These are phyloP conservation scores for Salisapilia sapeloensis DNA, from an alignment of 352 stramenopile genomes.

Conservation along the genomic window DNA sequence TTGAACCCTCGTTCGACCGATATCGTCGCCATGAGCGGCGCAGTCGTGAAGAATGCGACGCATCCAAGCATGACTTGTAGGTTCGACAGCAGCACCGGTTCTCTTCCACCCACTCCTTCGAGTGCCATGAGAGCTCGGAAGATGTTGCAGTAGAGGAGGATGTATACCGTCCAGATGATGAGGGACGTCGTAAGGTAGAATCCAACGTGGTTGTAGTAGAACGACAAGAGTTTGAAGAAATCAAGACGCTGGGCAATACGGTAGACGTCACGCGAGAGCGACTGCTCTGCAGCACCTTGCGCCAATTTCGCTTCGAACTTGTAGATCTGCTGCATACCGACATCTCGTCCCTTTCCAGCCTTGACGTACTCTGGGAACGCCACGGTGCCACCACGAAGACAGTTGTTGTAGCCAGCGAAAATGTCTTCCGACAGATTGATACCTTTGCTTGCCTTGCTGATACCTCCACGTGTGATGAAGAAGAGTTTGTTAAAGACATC, in stretches of 20 bases:
- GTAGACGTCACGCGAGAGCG: constrained; percentile 95
- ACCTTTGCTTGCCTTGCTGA: constrained; percentile 97
- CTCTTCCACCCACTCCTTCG: constrained; percentile 82
- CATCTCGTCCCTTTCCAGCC: constrained; percentile 97
- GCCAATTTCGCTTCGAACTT: constrained; percentile 99
- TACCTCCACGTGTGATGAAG: constrained; percentile 97
- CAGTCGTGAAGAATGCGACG: constrained; percentile 94
- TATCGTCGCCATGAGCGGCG: constrained; percentile 94
- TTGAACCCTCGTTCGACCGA: constrained; percentile 97
- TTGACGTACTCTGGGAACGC: constrained; percentile 98
- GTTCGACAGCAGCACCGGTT: constrained; percentile 87
- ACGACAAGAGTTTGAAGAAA: constrained; percentile 96
- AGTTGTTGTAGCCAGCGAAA: constrained; percentile 98
- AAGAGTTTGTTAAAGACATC: constrained; percentile 99
- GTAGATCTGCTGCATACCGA: constrained; percentile 99
- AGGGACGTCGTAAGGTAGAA: constrained; percentile 97
- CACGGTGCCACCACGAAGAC: constrained; percentile 90
- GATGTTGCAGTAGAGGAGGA: constrained; percentile 94
- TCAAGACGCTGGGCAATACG: constrained; percentile 94
- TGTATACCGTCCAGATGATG: constrained; percentile 95
- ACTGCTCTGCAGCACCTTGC: constrained; percentile 96
- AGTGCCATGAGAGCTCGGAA: constrained; percentile 86
- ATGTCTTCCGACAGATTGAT: constrained; percentile 99
- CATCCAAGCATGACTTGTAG: constrained; percentile 95
- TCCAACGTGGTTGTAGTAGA: constrained; percentile 98